Evolutionary conservation across 768 basidiomycete species (phyloP), one percentile per base, ranked within the genome.

Genomic region (Cystofilobasidium bisporidii): DNA sequence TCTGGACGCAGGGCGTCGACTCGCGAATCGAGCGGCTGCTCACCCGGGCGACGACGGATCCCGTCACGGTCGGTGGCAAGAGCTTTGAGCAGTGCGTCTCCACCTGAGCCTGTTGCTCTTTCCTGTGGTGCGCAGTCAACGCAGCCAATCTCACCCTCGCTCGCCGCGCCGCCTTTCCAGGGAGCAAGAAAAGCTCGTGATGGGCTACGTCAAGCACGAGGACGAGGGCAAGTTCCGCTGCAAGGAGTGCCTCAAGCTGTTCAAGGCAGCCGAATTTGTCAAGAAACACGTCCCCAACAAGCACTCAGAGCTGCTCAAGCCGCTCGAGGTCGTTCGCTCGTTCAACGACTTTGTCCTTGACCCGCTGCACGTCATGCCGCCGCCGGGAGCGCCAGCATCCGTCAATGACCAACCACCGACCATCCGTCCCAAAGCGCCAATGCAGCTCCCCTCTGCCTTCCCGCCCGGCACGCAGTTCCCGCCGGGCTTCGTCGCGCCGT

Each of bases 281-380:
- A 91, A 94, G 79, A 98, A 98, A 81, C 96, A 99, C 76, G 86
- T 99, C 69, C 84, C 86, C 17, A 91, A 93, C 76, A 98, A 98
- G 76, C 96, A 99, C 75, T 80, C 87, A 15, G 89, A 96, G 69
- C 80, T 90, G 20, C 83, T 93, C 67, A 57, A 73, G 15, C 79
- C 82, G 61, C 83, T 97, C 22, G 90, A 92, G 48, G 88, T 93
- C 74, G 94, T 93, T 69, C 83, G 88, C 43, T 90, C 87, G 77
- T 92, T 91, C 81, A 97, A 98, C 78, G 91, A 88, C 77, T 99
- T 94, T 76, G 91, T 89, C 36, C 84, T 98, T 67, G 96, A 98
- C 79, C 94, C 96, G 64, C 89, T 92, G 73, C 88, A 86, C 71
- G 87, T 96, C 69, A 17, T 33, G 4, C 75, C 76, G 38, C 73